Percentiles rank a stretch among this genome's conserved stretches.
Conservation (phyloP, 1,284 basidiomycete species). For the Moniliophthora roreri region DNA sequence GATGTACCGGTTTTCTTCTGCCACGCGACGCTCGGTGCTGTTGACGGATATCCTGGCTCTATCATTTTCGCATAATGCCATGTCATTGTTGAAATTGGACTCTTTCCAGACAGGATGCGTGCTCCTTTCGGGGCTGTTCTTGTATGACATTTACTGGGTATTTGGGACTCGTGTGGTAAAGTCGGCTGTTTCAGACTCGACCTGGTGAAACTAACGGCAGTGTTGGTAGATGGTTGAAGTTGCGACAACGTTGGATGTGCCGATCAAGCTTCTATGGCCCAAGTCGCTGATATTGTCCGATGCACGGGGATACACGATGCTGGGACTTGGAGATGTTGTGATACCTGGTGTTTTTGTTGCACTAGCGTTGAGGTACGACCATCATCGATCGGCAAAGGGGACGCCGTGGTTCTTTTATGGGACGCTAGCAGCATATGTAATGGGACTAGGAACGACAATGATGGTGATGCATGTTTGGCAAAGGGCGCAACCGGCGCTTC, state of each 20-base stretch:
- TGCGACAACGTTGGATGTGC: constrained; percentile 90
- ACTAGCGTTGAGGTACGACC: constrained; percentile 87
- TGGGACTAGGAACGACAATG: constrained; percentile 82
- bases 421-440: constrained; percentile 74
- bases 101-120: constrained; percentile 88
- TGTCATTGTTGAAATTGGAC: constrained; percentile 85
- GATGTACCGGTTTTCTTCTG: constrained; percentile 58
- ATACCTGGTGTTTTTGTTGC: constrained; percentile 90
- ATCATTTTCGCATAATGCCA: constrained; percentile 82
- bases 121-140: constrained; percentile 76
- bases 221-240: constrained; percentile 82
- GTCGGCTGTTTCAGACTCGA: constrained; percentile 19
- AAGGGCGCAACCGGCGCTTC: constrained; percentile 87
- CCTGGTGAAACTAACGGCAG: neutral
- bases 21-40: constrained; percentile 62
- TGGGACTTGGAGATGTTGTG: constrained; percentile 91
- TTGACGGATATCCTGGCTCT: constrained; percentile 83
- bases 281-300: constrained; percentile 64
- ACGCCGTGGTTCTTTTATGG: constrained; percentile 74
- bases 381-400: constrained; percentile 40
- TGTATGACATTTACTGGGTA: constrained; percentile 92
- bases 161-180: constrained; percentile 80
- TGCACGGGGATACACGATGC: constrained; percentile 79
- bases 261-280: constrained; percentile 90
- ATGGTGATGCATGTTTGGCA: constrained; percentile 82